These are phyloP conservation scores for Cutaneotrichosporon cavernicola DNA, from an alignment of 1,284 basidiomycete species.

Conservation along the genomic window DNA sequence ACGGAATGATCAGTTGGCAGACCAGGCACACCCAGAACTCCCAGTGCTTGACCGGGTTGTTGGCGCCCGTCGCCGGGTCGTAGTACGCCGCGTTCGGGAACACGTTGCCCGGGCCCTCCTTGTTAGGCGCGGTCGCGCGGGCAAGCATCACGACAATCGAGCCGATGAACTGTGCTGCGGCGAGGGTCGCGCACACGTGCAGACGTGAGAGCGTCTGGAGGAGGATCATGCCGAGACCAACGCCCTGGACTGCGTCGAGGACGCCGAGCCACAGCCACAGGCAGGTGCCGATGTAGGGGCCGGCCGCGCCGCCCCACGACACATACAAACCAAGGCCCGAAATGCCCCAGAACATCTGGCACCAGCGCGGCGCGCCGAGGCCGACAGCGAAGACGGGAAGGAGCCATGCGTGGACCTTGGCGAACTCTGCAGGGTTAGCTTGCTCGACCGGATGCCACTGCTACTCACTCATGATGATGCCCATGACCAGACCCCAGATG, in stretches of 20 bases:
- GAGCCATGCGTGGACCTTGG: conserved; percentile 90
- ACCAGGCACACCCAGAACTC: conserved; percentile 82
- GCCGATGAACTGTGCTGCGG: conserved; percentile 67
- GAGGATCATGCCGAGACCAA: conserved; percentile 88
- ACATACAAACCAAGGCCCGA: conserved; percentile 65
- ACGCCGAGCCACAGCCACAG: conserved; percentile 93
- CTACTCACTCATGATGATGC: conserved; percentile 64
- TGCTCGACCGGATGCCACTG: not conserved
- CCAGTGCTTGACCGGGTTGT: conserved; percentile 51
- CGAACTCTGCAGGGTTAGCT: conserved; percentile 58
- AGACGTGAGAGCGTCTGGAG: conserved; percentile 87
- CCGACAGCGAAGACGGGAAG: conserved; percentile 90
- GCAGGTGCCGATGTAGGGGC: conserved; percentile 80
- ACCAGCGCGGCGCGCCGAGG: conserved; percentile 86
- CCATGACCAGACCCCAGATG: conserved; percentile 74
- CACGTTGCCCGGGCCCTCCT: conserved; percentile 75
- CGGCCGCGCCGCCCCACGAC: conserved; percentile 79
- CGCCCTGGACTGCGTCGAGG: conserved; percentile 85
- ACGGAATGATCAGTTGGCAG: conserved; percentile 68
- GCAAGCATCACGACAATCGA: conserved; percentile 54
- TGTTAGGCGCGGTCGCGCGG: conserved; percentile 51
- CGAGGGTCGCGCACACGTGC: conserved; percentile 87
- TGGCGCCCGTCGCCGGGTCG: conserved; percentile 63
- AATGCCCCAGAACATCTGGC: conserved; percentile 63
- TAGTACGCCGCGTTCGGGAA: conserved; percentile 89